Evolutionary conservation across 2,329 filamentous ascomycete species (phyloP).

Genomic region (Colletotrichum eleusines): DNA sequence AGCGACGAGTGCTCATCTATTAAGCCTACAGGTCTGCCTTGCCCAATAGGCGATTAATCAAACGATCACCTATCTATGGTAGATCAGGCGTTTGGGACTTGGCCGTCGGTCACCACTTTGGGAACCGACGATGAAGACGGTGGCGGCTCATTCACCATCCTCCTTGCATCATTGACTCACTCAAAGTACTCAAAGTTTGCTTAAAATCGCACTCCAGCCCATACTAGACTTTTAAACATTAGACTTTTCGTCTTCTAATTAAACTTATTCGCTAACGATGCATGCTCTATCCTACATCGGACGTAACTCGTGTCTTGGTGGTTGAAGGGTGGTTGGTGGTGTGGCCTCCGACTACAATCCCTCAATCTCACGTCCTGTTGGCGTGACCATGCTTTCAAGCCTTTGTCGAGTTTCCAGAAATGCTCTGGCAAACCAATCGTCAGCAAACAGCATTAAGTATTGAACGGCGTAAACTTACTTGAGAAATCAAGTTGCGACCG

Average conservation of each 20-base stretch:
- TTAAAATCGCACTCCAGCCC: not conserved
- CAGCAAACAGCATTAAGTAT: not conserved
- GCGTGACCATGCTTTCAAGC: not conserved
- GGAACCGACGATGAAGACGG: conserved; percentile 9
- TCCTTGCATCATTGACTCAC: not conserved
- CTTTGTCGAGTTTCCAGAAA: conserved; percentile 37
- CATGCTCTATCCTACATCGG: conserved; percentile 2
- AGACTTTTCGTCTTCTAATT: not conserved
- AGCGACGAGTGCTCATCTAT: not conserved
- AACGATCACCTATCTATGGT: conserved; percentile 4
- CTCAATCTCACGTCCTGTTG: not conserved
- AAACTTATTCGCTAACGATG: conserved; percentile 16
- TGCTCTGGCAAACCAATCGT: conserved; percentile 8
- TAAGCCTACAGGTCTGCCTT: conserved; percentile 26
- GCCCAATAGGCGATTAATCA: not conserved
- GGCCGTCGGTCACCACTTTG: conserved; percentile 24
- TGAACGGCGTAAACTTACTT: conserved; percentile 47
- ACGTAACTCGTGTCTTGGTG: conserved; percentile 19
- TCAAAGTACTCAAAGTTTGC: not conserved
- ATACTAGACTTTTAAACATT: not conserved
- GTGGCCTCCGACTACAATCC: not conserved
- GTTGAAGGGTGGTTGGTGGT: not conserved
- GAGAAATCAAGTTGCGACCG: conserved; percentile 66
- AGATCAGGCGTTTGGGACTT: not conserved
- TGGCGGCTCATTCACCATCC: not conserved